A percentile compares a stretch with the other conserved stretches of the same genome.
Conservation (phyloP, 1,284 basidiomycete genomes). For the Cronartium quercuum region DNA sequence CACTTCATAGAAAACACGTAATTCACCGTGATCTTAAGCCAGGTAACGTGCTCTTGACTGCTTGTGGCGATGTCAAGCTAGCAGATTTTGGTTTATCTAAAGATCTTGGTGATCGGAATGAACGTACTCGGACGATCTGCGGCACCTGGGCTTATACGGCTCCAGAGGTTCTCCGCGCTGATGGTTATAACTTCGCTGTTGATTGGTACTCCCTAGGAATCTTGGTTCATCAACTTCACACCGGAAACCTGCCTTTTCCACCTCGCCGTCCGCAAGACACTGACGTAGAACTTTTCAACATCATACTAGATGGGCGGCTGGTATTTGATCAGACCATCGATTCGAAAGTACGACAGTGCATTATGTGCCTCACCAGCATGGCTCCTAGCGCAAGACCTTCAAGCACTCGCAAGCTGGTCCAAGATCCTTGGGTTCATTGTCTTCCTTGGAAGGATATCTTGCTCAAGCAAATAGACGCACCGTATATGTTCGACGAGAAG, state of each 20-base stretch:
- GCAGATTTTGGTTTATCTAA: constrained; percentile 29
- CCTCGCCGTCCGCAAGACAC: background rate
- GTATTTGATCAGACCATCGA: background rate
- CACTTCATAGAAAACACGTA: background rate
- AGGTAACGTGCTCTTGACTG: constrained; percentile 15
- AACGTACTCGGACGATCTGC: constrained; percentile 43
- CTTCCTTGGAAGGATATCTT: background rate
- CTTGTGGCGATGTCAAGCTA: constrained; percentile 13
- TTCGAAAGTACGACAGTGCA: background rate
- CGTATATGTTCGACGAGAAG: background rate
- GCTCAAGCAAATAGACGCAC: background rate
- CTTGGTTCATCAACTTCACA: background rate
- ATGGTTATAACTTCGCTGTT: constrained; percentile 43
- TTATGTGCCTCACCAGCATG: background rate
- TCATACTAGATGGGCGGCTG: background rate
- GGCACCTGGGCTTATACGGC: constrained; percentile 46
- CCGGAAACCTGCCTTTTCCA: background rate
- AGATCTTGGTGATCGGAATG: background rate
- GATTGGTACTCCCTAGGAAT: constrained; percentile 43
- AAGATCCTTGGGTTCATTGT: background rate
- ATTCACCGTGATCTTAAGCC: constrained; percentile 35
- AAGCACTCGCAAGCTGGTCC: background rate
- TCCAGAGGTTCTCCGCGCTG: constrained; percentile 43
- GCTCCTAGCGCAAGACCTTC: background rate
- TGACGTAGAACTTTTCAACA: background rate